Conservation (phyloP, 805 yeast species). For the Pichia kluyveri region DNA sequence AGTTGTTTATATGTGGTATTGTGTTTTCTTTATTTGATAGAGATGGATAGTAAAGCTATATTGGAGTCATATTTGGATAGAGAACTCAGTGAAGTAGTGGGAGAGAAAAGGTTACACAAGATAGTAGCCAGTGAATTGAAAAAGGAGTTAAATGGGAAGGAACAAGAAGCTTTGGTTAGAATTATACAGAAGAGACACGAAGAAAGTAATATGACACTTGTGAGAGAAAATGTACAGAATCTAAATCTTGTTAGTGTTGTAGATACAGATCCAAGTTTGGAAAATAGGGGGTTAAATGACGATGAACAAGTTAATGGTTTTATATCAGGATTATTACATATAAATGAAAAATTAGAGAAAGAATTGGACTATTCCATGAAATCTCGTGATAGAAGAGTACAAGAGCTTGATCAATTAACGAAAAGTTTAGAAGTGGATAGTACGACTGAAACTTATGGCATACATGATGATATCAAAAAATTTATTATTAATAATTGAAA, state of each 20-base stretch:
- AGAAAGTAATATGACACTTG: constrained; percentile 1
- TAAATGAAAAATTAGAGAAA: constrained; percentile 22
- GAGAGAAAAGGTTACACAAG: constrained; percentile 14
- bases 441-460: not conserved
- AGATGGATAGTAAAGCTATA: constrained; percentile 13
- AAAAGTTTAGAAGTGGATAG: too few species aligned
- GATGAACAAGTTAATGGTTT: constrained; percentile 14
- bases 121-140: constrained; percentile 10
- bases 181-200: constrained; percentile 6
- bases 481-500: not conserved
- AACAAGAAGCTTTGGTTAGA: not conserved
- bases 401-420: too few species aligned
- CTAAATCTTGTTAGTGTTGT: constrained; percentile 8
- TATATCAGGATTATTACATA: constrained; percentile 16
- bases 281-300: constrained; percentile 5
- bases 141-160: not conserved
- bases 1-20: not conserved
- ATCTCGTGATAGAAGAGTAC: too few species aligned
- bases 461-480: not conserved
- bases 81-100: constrained; percentile 16
- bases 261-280: constrained; percentile 3
- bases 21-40: not conserved
- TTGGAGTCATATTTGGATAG: constrained; percentile 16
- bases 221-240: constrained; percentile 9
- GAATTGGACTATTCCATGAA: not conserved